Conservation (phyloP, 228 moss, liverwort and hornwort genomes). For the Sphagnum fallax region DNA sequence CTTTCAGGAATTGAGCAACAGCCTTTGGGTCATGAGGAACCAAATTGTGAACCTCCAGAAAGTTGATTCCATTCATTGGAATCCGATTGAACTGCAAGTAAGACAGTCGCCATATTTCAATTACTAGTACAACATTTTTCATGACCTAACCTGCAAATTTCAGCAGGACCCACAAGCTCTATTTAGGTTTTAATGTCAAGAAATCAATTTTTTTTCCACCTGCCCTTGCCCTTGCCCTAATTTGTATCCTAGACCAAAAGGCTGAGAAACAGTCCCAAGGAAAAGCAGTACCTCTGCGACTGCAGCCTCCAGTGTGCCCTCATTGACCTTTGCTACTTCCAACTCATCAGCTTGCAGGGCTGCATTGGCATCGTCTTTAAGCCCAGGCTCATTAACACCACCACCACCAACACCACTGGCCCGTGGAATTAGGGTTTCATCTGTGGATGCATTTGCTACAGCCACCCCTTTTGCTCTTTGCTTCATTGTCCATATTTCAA, state of each 20-base stretch:
- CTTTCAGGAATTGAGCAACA: constrained; percentile 39
- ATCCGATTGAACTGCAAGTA: constrained; percentile 44
- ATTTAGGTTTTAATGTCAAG: no score
- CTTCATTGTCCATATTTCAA: constrained; percentile 32
- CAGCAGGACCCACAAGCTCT: no score
- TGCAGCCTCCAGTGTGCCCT: constrained; percentile 47
- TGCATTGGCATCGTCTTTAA: constrained; percentile 26
- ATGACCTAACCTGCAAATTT: no score
- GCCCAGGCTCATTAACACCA: constrained; percentile 24
- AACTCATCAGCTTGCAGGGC: constrained; percentile 44
- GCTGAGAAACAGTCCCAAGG: no score
- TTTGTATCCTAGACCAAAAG: no score
- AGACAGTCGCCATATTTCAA: no score
- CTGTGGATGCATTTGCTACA: constrained; percentile 12
- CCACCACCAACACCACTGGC: constrained; percentile 8
- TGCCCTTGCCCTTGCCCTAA: no score
- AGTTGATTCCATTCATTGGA: constrained; percentile 40
- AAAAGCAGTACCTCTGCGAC: constrained; percentile 24
- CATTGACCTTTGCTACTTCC: constrained; percentile 44
- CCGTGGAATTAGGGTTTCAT: constrained; percentile 6
- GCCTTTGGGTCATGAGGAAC: constrained; percentile 35
- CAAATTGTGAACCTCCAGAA: constrained; percentile 30
- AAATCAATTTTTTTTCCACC: no score
- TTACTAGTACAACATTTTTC: no score
- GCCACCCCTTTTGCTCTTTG: constrained; percentile 6